Percentiles rank a stretch among this genome's conserved stretches.
Conservation (phyloP, 1,284 basidiomycete genomes). For the Pseudozyma tsukubaensis region DNA sequence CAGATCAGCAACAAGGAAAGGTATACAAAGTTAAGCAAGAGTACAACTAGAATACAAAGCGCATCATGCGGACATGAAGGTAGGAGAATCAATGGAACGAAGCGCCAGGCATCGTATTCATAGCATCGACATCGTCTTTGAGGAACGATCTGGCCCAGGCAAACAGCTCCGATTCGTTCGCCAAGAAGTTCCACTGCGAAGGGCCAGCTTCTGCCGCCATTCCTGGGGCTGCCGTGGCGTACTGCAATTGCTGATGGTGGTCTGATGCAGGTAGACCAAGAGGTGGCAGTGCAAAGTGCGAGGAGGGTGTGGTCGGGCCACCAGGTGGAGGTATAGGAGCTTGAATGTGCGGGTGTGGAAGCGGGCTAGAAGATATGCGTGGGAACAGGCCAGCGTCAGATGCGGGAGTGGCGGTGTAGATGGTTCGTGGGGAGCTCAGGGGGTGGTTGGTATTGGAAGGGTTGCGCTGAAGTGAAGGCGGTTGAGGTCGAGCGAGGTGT, state of each 20-base stretch:
- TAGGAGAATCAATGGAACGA: slow-evolving; percentile 25
- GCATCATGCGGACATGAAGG: too few relatives aligned
- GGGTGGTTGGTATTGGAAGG: slow-evolving; percentile 18
- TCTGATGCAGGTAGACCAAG: background rate
- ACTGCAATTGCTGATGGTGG: slow-evolving; percentile 6
- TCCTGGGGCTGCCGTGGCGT: slow-evolving; percentile 21
- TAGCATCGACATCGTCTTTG: slow-evolving; percentile 31
- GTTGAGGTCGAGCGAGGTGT: slow-evolving; percentile 10
- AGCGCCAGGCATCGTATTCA: slow-evolving; percentile 16
- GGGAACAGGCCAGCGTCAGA: slow-evolving; percentile 21
- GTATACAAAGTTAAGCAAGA: too few relatives aligned
- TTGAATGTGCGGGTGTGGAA: slow-evolving; percentile 4
- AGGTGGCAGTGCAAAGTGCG: slow-evolving; percentile 22
- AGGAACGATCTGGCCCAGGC: slow-evolving; percentile 45
- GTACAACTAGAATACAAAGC: too few relatives aligned
- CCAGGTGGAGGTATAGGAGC: slow-evolving; percentile 1
- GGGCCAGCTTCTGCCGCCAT: slow-evolving; percentile 13
- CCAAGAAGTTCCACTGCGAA: slow-evolving; percentile 38
- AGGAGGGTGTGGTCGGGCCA: slow-evolving; percentile 21
- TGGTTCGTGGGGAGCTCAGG: slow-evolving; percentile 32
- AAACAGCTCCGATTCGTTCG: slow-evolving; percentile 40
- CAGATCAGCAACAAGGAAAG: too few relatives aligned
- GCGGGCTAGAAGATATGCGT: slow-evolving; percentile 24
- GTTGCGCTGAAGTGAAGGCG: slow-evolving; percentile 18
- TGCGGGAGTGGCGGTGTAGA: slow-evolving; percentile 27